These are phyloP conservation scores for Botryotinia globosa DNA, from an alignment of 2,329 filamentous ascomycete species.

Conservation along the genomic window DNA sequence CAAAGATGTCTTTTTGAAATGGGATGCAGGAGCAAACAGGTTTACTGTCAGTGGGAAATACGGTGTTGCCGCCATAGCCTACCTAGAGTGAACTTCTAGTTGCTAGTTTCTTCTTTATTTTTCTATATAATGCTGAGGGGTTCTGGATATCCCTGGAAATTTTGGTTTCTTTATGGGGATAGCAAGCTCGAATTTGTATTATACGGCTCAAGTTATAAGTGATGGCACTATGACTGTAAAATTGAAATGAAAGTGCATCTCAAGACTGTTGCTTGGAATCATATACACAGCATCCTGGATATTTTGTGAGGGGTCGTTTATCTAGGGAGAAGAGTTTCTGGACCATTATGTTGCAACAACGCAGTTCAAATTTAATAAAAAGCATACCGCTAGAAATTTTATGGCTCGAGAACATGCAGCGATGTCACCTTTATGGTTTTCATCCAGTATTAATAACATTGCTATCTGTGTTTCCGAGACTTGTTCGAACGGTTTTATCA, in stretches of 20 bases:
- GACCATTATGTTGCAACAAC: fast-evolving
- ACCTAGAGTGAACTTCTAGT: background rate
- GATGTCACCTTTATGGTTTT: too few relatives aligned
- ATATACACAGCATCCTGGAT: background rate
- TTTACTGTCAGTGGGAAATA: background rate
- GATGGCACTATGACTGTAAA: too few relatives aligned
- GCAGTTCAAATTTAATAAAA: background rate
- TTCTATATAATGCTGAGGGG: background rate
- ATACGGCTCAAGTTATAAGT: too few relatives aligned
- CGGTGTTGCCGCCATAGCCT: background rate
- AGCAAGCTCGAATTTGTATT: background rate
- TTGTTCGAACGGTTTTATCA: too few relatives aligned
- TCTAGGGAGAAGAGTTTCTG: background rate
- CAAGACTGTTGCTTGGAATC: too few relatives aligned
- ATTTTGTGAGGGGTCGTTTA: too few relatives aligned
- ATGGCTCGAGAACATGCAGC: too few relatives aligned
- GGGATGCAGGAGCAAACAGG: background rate
- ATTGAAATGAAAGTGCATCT: too few relatives aligned
- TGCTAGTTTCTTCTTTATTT: background rate
- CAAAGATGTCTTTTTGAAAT: background rate
- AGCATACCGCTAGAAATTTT: background rate
- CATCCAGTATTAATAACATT: too few relatives aligned
- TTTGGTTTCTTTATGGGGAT: background rate
- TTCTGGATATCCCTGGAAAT: background rate
- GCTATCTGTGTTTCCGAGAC: too few relatives aligned